Evolutionary conservation across 164 flowering plant genomes (phyloP).

Genomic region (Cinnamomum micranthum): DNA sequence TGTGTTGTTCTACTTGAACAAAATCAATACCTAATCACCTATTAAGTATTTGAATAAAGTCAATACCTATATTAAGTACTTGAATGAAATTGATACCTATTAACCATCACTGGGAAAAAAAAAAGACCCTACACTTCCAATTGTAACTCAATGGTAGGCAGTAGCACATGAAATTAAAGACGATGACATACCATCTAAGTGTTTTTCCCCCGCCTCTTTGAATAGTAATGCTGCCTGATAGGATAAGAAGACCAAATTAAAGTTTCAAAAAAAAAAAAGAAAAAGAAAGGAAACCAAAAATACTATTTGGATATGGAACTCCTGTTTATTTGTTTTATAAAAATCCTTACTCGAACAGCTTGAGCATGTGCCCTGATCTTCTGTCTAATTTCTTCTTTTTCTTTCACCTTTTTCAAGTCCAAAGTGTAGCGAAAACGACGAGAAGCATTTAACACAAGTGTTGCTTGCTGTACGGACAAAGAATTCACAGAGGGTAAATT

Average conservation of each 20-base stretch:
- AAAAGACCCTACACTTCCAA: not conserved
- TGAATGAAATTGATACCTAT: too few relatives aligned
- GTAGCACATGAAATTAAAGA: not conserved
- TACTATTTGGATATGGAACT: not conserved
- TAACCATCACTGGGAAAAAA: too few relatives aligned
- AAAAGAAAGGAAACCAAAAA: not conserved
- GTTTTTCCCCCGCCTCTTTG: constrained; percentile 51
- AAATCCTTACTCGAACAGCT: constrained; percentile 65
- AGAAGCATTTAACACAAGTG: constrained; percentile 96
- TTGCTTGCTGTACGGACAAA: constrained; percentile 69
- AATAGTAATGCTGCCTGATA: constrained; percentile 87
- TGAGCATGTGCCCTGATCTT: constrained; percentile 92
- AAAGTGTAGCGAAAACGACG: constrained; percentile 93
- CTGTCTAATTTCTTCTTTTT: constrained; percentile 52
- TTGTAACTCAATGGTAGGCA: not conserved
- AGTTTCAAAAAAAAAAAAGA: not conserved
- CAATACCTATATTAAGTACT: too few relatives aligned
- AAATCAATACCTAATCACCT: too few relatives aligned
- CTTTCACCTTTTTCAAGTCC: constrained; percentile 87
- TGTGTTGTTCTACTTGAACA: too few relatives aligned
- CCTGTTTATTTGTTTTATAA: not conserved
- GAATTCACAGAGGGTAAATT: not conserved
- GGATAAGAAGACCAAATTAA: constrained; percentile 5
- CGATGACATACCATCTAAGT: constrained; percentile 37
- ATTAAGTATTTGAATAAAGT: too few relatives aligned